Base-by-base conservation (phyloP, 306 rosid species). In the Geum urbanum region DNA sequence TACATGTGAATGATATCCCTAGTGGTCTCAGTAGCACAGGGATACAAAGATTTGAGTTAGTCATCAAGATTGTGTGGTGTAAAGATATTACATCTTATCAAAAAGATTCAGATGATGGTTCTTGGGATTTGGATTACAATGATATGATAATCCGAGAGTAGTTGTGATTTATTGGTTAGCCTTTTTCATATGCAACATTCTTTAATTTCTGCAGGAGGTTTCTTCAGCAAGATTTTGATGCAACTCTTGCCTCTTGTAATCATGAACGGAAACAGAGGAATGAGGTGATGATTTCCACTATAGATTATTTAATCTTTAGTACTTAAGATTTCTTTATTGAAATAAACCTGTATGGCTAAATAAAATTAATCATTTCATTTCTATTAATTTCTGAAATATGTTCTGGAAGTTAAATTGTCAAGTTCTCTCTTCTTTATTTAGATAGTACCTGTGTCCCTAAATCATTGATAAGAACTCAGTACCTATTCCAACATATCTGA, bases 171-270 rank as follows among this genome's bases (percentile, higher is more conserved):
- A 58, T 24, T 14, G 32, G 32, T 15, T 19, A 16, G 45, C 20
- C 16, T 22, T 46, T 27, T 12, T 62, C 50, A 12, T 20, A 6
- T 14, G 2, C 16, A 16, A 8, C n/a, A 54, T 11, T 63, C 60
- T 73, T 68, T 70, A 27, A 63, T 54, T 80, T 76, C 35, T 77
- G 81, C 91, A 95, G 99, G 87, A 95, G 95, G 85, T 87, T 87
- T 80, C 95, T 89, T 73, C 99, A 89, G 82, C 97, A 91, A 78
- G 96, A 95, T 87, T 95, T 95, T 86, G 96, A 95, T 82, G 77
- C 96, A 55, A 95, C 86, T 67, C 92, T 95, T 41, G 99, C 99
- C 74, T 91, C 70, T 72, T 79, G 83, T 77, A 91, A 91, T 78
- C 88, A 91, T 74, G 99, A 95, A 78, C 84, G 99, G 77, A 91